These are phyloP conservation scores for Alternaria infectoria DNA, from an alignment of 2,329 filamentous ascomycete genomes.

Conservation along the genomic window DNA sequence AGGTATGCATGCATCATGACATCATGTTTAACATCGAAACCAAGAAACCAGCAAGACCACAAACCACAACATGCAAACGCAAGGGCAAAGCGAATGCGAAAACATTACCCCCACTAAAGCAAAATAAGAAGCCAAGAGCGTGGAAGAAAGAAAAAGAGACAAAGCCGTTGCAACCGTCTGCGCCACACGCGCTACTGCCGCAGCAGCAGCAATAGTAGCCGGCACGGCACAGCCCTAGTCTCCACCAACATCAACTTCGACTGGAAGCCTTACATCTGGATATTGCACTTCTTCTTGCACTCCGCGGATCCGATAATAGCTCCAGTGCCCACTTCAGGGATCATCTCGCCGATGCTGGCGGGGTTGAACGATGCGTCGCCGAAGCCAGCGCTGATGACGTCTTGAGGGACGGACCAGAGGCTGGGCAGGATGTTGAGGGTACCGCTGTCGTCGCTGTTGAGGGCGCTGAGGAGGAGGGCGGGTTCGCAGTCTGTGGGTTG, in stretches of 20 bases:
- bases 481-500: constrained; percentile 53
- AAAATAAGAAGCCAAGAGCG: not conserved
- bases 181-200: not conserved
- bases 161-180: not conserved
- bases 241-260: not conserved
- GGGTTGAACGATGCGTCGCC: constrained; percentile 45
- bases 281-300: constrained; percentile 48
- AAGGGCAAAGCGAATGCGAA: not conserved
- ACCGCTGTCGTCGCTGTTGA: constrained; percentile 58
- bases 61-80: not conserved
- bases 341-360: constrained; percentile 36
- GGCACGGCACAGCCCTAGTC: not conserved
- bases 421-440: constrained; percentile 57
- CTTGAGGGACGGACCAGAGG: constrained; percentile 50
- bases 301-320: constrained; percentile 50
- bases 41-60: not conserved
- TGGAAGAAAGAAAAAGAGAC: not conserved
- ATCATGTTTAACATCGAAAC: not conserved
- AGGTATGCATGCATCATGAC: not conserved
- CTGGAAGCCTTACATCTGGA: constrained; percentile 2
- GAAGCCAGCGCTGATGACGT: constrained; percentile 54
- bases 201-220: not conserved
- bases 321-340: constrained; percentile 52
- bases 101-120: not conserved
- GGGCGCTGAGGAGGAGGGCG: constrained; percentile 57